phyloP scores from a whole-genome alignment of 2,329 filamentous ascomycete genomes.

The Aspergillus terreus region DNA sequence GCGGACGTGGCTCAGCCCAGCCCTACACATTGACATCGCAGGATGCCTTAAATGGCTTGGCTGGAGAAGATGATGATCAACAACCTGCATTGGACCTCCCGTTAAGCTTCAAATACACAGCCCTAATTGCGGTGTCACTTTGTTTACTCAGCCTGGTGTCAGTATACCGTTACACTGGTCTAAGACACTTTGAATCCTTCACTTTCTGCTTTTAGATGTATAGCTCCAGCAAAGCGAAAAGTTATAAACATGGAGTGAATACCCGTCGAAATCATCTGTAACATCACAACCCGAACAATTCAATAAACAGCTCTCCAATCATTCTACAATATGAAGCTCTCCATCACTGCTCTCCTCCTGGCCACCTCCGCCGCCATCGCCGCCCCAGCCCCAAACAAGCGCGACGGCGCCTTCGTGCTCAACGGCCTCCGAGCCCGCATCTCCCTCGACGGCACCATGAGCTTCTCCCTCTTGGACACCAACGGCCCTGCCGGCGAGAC shows the following conservation, averaged over 20 bases:
- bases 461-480: constrained; percentile 1
- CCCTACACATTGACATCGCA: not conserved
- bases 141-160: not conserved
- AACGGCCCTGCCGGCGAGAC: not conserved
- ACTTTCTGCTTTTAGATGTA: not conserved
- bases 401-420: not conserved
- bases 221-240: not conserved
- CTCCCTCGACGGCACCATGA: constrained; percentile 1
- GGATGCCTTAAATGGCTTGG: not conserved
- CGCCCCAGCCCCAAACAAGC: constrained; percentile 4
- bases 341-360: constrained; percentile 11
- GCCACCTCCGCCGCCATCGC: constrained; percentile 15
- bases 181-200: not conserved
- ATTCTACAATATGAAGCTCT: constrained; percentile 17
- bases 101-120: not conserved
- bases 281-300: not conserved
- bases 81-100: not conserved
- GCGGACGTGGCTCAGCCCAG: not conserved
- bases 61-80: not conserved
- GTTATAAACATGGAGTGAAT: not conserved
- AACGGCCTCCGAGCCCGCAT: not conserved
- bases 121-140: not conserved
- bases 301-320: not conserved
- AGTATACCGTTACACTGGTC: not conserved
- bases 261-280: not conserved